A percentile compares a stretch with the other conserved stretches of the same genome.
Evolutionary conservation across 306 rosid genomes (phyloP).

Genomic region (Quercus mongolica): DNA sequence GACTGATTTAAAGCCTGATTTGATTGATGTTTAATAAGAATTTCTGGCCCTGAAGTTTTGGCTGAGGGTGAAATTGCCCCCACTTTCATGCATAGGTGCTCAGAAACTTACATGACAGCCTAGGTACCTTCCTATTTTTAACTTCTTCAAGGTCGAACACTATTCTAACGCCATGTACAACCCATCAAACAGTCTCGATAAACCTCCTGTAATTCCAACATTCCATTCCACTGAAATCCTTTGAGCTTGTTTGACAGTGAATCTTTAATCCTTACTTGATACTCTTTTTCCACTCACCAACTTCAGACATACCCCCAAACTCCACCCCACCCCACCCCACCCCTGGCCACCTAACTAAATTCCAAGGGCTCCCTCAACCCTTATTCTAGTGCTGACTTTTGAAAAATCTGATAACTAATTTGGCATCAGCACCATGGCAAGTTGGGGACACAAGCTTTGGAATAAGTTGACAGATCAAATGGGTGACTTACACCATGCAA

Average conservation of each 20-base stretch:
- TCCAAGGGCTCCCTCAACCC: background rate
- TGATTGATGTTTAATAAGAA: background rate
- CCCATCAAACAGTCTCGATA: background rate
- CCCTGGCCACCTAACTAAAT: background rate
- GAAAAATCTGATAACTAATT: background rate
- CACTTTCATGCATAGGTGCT: background rate
- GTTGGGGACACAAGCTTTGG: background rate
- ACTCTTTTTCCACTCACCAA: background rate
- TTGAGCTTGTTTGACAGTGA: background rate
- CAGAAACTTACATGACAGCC: background rate
- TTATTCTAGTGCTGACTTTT: background rate
- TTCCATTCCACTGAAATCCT: background rate
- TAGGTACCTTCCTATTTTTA: background rate
- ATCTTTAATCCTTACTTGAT: no score
- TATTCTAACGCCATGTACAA: background rate
- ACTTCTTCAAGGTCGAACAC: background rate
- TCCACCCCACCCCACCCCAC: background rate
- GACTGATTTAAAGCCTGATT: background rate
- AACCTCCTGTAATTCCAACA: background rate
- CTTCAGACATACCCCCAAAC: background rate
- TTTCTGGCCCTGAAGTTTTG: background rate
- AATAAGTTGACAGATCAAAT: background rate
- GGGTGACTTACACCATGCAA: background rate
- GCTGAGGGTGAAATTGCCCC: background rate
- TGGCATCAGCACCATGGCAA: background rate